phyloP scores from a whole-genome alignment of 2,329 filamentous ascomycete genomes.

The Talaromyces sp. region DNA sequence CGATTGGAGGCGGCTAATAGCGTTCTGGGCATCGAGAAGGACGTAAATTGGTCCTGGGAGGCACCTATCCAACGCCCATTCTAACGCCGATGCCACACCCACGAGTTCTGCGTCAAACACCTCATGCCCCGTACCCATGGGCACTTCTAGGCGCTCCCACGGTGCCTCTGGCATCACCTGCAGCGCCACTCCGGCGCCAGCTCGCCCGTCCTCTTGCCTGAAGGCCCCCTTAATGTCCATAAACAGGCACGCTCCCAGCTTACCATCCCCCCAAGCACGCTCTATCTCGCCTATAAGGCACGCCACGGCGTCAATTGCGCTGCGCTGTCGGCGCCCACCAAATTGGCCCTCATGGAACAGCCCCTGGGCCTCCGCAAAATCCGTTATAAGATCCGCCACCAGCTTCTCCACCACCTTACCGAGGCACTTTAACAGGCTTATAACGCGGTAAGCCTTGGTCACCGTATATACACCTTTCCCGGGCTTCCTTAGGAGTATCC shows the following conservation, averaged over 20 bases:
- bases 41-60: not conserved
- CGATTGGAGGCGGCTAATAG: not conserved
- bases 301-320: not conserved
- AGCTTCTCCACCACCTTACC: not conserved
- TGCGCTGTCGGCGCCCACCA: not conserved
- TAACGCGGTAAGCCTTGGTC: not conserved
- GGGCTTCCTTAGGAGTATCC: not conserved
- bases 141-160: too few species aligned
- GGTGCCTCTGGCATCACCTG: too few species aligned
- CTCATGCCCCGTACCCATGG: too few species aligned
- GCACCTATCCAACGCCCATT: not conserved
- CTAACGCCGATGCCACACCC: too few species aligned
- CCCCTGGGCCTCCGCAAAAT: not conserved
- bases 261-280: not conserved
- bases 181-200: too few species aligned
- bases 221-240: not conserved
- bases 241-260: not conserved
- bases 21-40: not conserved
- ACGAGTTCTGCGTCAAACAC: too few species aligned
- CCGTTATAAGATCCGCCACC: not conserved
- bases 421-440: not conserved
- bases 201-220: too few species aligned
- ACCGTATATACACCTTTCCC: not conserved
- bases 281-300: not conserved
- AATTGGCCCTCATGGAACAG: not conserved